Percentiles rank a stretch among this genome's conserved stretches.
phyloP scores from a whole-genome alignment of 768 basidiomycete genomes.

The Sistotremastrum niveocremeum region DNA sequence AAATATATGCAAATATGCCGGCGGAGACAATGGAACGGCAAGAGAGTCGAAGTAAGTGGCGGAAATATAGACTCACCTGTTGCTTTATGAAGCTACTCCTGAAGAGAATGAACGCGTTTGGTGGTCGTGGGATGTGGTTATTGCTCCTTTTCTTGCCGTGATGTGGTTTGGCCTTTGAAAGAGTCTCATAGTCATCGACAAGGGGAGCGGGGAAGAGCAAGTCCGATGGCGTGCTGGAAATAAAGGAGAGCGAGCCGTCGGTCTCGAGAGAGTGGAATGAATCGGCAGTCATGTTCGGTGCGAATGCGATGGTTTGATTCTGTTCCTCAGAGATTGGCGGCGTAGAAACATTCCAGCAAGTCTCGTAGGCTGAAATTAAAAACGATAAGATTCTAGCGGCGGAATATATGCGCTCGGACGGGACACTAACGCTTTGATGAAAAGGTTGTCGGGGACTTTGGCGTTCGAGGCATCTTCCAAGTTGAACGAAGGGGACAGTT shows the following conservation, averaged over 20 bases:
- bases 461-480: too few relatives aligned
- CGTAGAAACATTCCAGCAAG: too few relatives aligned
- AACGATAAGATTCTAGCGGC: too few relatives aligned
- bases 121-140: conserved; percentile 70
- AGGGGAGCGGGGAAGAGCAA: conserved; percentile 43
- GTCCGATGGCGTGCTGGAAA: conserved; percentile 23
- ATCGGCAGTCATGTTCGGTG: conserved; percentile 42
- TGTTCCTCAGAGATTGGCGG: conserved; percentile 4
- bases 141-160: conserved; percentile 58
- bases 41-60: background rate
- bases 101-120: conserved; percentile 81
- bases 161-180: conserved; percentile 27
- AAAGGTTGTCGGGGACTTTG: too few relatives aligned
- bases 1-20: background rate
- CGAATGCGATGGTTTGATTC: conserved; percentile 35
- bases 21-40: background rate
- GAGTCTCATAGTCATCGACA: conserved; percentile 15
- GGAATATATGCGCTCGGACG: too few relatives aligned
- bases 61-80: conserved; percentile 17
- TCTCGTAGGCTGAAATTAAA: too few relatives aligned
- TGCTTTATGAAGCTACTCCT: conserved; percentile 71
- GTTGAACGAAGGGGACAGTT: too few relatives aligned
- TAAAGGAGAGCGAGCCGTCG: conserved; percentile 27
- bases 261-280: conserved; percentile 25
- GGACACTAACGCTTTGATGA: too few relatives aligned